phyloP scores from a whole-genome alignment of 2,329 filamentous ascomycete genomes.

The Diatrype stigma region DNA sequence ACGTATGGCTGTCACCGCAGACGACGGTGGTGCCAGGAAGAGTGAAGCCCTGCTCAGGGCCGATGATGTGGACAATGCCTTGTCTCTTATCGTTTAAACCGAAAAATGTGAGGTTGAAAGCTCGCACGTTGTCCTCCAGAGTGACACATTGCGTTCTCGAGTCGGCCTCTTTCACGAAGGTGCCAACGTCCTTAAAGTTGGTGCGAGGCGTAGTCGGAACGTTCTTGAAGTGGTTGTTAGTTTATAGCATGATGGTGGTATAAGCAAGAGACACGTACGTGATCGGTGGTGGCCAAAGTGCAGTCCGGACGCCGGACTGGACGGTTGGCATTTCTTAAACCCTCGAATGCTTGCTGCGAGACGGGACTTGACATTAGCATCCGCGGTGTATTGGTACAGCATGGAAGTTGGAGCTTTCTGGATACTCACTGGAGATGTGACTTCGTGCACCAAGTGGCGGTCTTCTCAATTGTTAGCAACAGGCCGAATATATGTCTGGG shows the following conservation, averaged over 20 bases:
- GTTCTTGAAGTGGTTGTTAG: constrained; percentile 57
- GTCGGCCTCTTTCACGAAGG: constrained; percentile 93
- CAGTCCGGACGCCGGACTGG: constrained; percentile 91
- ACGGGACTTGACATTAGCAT: constrained; percentile 11
- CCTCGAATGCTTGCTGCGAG: constrained; percentile 88
- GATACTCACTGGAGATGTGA: constrained; percentile 80
- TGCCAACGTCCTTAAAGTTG: constrained; percentile 86
- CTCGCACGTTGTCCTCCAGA: constrained; percentile 94
- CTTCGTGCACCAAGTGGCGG: constrained; percentile 95
- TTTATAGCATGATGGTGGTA: background rate
- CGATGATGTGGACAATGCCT: constrained; percentile 97
- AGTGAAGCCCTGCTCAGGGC: constrained; percentile 97
- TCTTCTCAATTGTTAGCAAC: constrained; percentile 45
- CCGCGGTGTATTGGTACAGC: background rate
- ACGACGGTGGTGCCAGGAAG: constrained; percentile 95
- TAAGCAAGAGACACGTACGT: constrained; percentile 57
- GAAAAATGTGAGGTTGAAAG: constrained; percentile 95
- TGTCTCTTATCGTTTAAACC: constrained; percentile 94
- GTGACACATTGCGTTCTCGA: constrained; percentile 92
- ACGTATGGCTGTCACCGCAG: constrained; percentile 96
- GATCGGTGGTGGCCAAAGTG: constrained; percentile 93
- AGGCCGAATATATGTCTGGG: constrained; percentile 2
- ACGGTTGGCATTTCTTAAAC: constrained; percentile 81
- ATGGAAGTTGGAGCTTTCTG: background rate
- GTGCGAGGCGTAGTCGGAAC: constrained; percentile 89